phyloP scores from a whole-genome alignment of 176 grass and related monocot genomes.

The Cenchrus fungigraminus region DNA sequence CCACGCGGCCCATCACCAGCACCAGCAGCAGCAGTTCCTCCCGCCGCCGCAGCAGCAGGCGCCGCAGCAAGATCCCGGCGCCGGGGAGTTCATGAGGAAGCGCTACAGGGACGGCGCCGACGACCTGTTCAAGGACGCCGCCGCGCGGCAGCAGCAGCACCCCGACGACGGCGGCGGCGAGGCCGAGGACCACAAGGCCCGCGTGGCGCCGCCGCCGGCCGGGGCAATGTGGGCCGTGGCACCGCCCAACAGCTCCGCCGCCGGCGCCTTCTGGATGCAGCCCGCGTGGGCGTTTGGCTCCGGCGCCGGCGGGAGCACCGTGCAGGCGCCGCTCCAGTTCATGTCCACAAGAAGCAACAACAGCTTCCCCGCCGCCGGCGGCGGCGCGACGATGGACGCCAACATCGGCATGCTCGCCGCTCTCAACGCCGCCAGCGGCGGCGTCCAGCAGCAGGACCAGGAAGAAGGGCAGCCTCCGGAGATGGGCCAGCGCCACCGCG shows the following conservation, averaged over 20 bases:
- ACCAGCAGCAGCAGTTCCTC: slow-evolving; percentile 29
- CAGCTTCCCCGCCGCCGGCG: slow-evolving; percentile 54
- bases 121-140: slow-evolving; percentile 93
- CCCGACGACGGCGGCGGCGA: slow-evolving; percentile 17
- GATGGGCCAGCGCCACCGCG: slow-evolving; percentile 43
- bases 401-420: slow-evolving; percentile 89
- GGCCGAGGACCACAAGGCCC: slow-evolving; percentile 39
- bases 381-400: slow-evolving; percentile 50
- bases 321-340: slow-evolving; percentile 81
- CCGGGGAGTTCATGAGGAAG: slow-evolving; percentile 82
- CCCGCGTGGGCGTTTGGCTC: slow-evolving; percentile 56
- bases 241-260: slow-evolving; percentile 59
- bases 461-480: background rate
- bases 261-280: slow-evolving; percentile 68
- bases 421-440: slow-evolving; percentile 57
- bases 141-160: slow-evolving; percentile 41
- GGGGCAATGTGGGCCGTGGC: slow-evolving; percentile 87
- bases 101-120: slow-evolving; percentile 74
- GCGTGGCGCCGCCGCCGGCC: slow-evolving; percentile 10
- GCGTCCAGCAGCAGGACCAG: slow-evolving; percentile 30
- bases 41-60: slow-evolving; percentile 30
- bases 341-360: slow-evolving; percentile 50
- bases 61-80: slow-evolving; percentile 47
- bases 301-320: slow-evolving; percentile 38
- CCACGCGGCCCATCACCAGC: slow-evolving; percentile 50